Conservation (phyloP, 2,329 filamentous ascomycete genomes). For the Pestalotiopsis sp. region DNA sequence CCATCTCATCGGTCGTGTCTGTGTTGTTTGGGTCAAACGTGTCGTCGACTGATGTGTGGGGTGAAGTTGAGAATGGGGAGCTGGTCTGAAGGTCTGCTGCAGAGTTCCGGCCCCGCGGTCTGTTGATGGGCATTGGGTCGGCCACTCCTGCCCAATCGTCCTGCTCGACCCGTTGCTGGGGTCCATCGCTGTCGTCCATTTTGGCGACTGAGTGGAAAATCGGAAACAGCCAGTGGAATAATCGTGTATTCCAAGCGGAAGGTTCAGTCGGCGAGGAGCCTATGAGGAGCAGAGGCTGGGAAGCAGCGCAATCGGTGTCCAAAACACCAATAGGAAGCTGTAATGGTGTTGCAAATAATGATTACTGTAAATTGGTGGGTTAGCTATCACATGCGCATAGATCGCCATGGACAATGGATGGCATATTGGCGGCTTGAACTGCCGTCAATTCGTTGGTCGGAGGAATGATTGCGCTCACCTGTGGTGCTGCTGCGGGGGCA, state of each 20-base stretch:
- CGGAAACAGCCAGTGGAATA: neutral
- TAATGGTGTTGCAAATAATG: no score
- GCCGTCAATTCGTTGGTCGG: neutral
- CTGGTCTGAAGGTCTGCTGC: neutral
- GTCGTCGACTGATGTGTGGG: neutral
- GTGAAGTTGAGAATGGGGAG: neutral
- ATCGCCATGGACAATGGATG: neutral
- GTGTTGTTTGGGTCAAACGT: neutral
- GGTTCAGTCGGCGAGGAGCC: neutral
- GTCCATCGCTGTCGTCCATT: neutral
- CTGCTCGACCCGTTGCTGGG: neutral
- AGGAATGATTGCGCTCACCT: neutral
- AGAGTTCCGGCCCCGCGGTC: neutral
- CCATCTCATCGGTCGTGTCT: neutral
- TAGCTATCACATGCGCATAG: neutral
- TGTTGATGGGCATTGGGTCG: neutral
- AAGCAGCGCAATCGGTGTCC: neutral
- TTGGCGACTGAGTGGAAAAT: neutral
- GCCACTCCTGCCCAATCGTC: neutral
- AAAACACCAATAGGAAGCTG: neutral
- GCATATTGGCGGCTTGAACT: neutral
- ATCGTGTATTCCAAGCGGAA: neutral
- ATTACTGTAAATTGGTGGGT: neutral
- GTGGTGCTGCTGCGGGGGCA: neutral
- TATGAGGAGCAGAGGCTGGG: neutral